Evolutionary conservation across 2,329 filamentous ascomycete genomes (phyloP), one percentile per base, ranked within the genome.

Genomic region (Ophiocordyceps robertsii): DNA sequence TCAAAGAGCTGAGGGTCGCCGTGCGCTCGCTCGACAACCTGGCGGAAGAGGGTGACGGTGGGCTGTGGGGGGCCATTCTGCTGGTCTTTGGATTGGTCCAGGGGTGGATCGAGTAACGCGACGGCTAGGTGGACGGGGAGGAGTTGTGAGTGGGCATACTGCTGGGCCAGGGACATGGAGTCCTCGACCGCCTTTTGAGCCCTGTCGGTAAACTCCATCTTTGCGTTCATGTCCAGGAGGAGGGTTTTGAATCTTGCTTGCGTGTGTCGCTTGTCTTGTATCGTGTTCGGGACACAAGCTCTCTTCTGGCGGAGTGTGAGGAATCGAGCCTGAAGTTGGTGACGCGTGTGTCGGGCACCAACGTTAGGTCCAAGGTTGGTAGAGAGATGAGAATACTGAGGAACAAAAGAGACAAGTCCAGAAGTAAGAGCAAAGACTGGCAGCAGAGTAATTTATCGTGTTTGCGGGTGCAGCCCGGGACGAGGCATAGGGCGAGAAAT

Each of bases 121-220:
- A 89, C 83, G 37, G 89, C 89, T 42, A 98, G 76, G 62, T 98
- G 92, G 46, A 96, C 66, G 14, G 92, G 92, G 43, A 89, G 73
- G 47, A 96, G 78, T 63, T 98, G 90, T 35, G 87, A 81, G 67
- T 98, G 92, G 33, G 79, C 78, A 61, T 96, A 94, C 67, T 92
- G 82, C 63, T 88, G 80, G 51, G 90, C 88, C 54, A 96, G 73
- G 46, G 76, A 72, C 72, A 92, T 89, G 62, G 89, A 85, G 62
- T 95, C 87, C 56, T 84, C 78, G 59, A 98, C 73, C 56, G 90
- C 84, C 68, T 90, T 86, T 60, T 89, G 84, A 51, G 86, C 92
- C 66, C 84, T 73, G 66, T 96, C 90, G 51, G 92, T 98, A 61
- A 95, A 95, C 60, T 93, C 82, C 80, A 89, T 86, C 56, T 80